phyloP scores from a whole-genome alignment of 768 basidiomycete species.

The Dacryopinax primogenitus region DNA sequence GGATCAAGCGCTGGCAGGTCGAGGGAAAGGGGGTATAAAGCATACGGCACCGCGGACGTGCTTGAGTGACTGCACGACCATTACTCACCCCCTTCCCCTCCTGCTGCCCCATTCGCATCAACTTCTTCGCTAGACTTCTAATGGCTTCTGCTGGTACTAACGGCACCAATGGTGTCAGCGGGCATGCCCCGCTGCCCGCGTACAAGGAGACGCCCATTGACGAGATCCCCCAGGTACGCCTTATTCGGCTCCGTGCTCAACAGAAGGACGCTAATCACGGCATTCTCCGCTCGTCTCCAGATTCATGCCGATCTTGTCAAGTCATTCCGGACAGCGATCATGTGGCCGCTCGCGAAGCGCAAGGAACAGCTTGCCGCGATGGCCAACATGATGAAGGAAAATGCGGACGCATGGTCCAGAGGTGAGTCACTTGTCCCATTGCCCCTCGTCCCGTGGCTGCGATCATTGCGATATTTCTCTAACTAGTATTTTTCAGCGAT shows the following conservation, averaged over 20 bases:
- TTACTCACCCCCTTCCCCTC: constrained; percentile 2
- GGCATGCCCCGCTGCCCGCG: constrained; percentile 12
- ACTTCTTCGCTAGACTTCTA: background rate
- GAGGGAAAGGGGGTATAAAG: too few relatives aligned
- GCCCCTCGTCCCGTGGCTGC: too few relatives aligned
- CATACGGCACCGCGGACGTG: too few relatives aligned
- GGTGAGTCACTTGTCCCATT: background rate
- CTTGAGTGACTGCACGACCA: background rate
- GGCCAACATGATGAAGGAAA: constrained; percentile 22
- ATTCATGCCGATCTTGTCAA: constrained; percentile 16
- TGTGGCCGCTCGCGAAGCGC: constrained; percentile 21
- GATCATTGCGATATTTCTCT: too few relatives aligned
- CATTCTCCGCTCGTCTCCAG: too few relatives aligned
- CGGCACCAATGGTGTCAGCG: background rate
- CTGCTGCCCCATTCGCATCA: background rate
- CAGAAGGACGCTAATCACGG: too few relatives aligned
- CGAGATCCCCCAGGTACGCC: constrained; percentile 5
- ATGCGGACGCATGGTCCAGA: constrained; percentile 18
- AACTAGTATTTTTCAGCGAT: constrained; percentile 15
- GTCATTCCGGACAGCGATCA: constrained; percentile 21
- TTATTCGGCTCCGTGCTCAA: too few relatives aligned
- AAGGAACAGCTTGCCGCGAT: constrained; percentile 22
- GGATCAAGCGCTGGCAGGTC: background rate
- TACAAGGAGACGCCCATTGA: background rate
- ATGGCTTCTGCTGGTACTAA: background rate